Conservation (phyloP, 176 grass and related monocot genomes). For the Zea luxurians region DNA sequence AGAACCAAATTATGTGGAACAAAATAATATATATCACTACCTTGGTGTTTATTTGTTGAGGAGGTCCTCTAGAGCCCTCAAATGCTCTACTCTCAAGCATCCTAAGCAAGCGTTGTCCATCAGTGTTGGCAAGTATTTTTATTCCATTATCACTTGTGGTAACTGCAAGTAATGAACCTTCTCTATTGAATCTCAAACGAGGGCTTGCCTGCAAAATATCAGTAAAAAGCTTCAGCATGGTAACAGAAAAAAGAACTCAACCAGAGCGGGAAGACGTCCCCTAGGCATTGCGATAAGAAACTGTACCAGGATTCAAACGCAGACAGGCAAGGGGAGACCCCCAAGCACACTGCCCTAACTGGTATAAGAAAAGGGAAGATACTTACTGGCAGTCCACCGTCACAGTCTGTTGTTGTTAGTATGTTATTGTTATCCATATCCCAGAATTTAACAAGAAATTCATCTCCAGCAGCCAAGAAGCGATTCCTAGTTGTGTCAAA, state of each 20-base stretch:
- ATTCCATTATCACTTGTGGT: constrained; percentile 94
- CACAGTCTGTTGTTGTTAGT: constrained; percentile 78
- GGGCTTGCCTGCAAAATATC: constrained; percentile 71
- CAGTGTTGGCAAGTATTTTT: constrained; percentile 94
- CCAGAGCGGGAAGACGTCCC: background rate
- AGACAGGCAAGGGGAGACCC: background rate
- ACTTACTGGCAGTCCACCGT: constrained; percentile 89
- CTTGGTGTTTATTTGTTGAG: constrained; percentile 90
- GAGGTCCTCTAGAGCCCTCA: constrained; percentile 73
- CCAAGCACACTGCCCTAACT: background rate
- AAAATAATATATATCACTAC: constrained; percentile 13
- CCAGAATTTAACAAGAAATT: constrained; percentile 97
- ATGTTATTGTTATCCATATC: constrained; percentile 95
- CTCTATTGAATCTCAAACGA: constrained; percentile 93
- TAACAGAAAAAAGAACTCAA: background rate
- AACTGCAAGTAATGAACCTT: constrained; percentile 92
- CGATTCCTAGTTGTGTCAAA: constrained; percentile 92
- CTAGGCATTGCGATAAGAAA: background rate
- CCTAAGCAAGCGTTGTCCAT: constrained; percentile 88
- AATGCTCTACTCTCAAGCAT: constrained; percentile 88
- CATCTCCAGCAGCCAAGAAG: constrained; percentile 97
- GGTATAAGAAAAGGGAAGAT: background rate
- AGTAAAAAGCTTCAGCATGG: constrained; percentile 18
- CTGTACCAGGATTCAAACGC: background rate
- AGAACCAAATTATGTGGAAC: constrained; percentile 22